Base-by-base conservation (phyloP, 1,139 yeast species). In the Yamadazyma diddensiae region DNA sequence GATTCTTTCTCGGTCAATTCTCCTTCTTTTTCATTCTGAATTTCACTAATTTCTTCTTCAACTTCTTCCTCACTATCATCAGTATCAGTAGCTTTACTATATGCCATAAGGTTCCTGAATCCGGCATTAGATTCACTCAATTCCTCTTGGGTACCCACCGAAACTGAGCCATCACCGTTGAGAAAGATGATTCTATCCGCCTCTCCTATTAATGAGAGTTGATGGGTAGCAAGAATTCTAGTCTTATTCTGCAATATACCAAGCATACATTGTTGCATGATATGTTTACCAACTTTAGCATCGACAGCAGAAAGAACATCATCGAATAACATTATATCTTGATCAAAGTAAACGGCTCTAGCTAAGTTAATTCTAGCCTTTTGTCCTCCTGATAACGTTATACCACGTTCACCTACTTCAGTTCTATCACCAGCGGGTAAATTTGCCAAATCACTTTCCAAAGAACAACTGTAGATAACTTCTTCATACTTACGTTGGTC, bases 231-330 rank as follows among this genome's bases (percentile, higher is more conserved):
- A 36, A 70, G 55, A 12, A 70, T 42, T 38, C 74, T 55, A 1
- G 75, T 70, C 37, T 57, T 65, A 11, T 52, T 53, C 30, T 48
- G 51, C 28, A 69, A 45, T 13, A 64, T 37, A 0, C 65, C 70
- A 40, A 56, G 31, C 16, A 69, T 45, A 47, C 73, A 68, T 21
- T 59, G 43, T 20, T 60, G 49, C 64, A 68, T 60, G 22, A 70
- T 69, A 40, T 62, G 68, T 39, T 62, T 62, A 25, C 74, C 76
- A 19, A 70, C 74, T 42, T 70, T 55, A 7, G 76, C 71, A 52
- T 70, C 76, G 23, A 70, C 76, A 1, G 76, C 76, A 48, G 68
- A 59, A 39, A 69, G 54, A 15, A 69, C 73, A 46, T 70, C 75
- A 42, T 70, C 75, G 46, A 70, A 39, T 25, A 70, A 43, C 8